Base-by-base conservation (phyloP, 352 stramenopile genomes). In the Pythium vanterpoolii region DNA sequence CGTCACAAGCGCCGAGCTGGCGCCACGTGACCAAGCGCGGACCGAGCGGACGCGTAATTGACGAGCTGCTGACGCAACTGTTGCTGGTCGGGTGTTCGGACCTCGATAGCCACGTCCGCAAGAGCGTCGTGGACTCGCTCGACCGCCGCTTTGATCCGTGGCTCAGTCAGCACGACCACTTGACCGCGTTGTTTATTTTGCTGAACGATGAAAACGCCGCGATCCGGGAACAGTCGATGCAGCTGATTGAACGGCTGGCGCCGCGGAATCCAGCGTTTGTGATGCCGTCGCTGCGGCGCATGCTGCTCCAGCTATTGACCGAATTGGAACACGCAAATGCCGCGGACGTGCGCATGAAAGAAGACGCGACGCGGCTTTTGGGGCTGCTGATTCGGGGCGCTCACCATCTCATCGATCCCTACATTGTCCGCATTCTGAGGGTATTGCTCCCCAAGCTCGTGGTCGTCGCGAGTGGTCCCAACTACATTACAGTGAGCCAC, bases 201-300 rank as follows among this genome's bases (percentile, higher is more conserved):
- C 71, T 99, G 4, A 96, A 99, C 72, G 98, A 99, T 64, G 86
- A 95, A 49, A 75, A 72, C 45, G 73, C 82, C 14, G 66, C 73
- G 7, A 98, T 99, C 36, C 87, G 96, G 40, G 84, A 98, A 56
- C 76, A 74, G 11, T 82, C 94, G 11, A 94, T 99, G 71, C 73
- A 90, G 47, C 72, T 99, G 16, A 71, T 99, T 10, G 96, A 98
- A 28, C 81, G 97, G 1, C 64, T 99, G 10, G 92, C 96, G 18
- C 72, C 81, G 18, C 72, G 91, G 4, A 99, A 99, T 72, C 97
- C 98, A 27, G 96, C 96, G 14, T 92, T 96, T 48, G 94, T 99
- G 27, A 90, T 98, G 51, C 96, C 97, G 9, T 88, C 90, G 6
- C 76, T 99, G 50, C 78, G 98, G 5, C 78, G 93, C 7, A 89